Base-by-base conservation (phyloP, 208 protist genomes). In the Crithidia acanthocephali region DNA sequence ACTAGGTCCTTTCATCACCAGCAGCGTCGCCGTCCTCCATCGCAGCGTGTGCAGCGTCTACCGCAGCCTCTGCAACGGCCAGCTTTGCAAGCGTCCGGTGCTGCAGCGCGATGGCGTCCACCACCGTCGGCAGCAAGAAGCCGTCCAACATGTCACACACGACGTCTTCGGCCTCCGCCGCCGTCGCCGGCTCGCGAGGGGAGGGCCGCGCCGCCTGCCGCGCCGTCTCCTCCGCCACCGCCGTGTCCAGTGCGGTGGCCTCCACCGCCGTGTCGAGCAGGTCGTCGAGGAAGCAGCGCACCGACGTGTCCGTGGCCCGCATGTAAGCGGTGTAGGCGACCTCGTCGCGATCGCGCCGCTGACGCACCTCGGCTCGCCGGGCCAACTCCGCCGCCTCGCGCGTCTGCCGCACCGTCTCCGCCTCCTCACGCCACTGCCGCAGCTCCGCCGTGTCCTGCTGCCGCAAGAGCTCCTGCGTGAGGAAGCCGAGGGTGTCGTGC, bases 121-220 rank as follows among this genome's bases (percentile, higher is more conserved):
- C 79, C 5, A 89, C 83, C 13, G 87, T 76, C 9, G 85, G 88
- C 22, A 96, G 74, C 16, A 96, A 57, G 60, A 96, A 93, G 1
- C 55, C 53, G 55, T 96, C 92, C 16, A 96, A 68, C 72, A 96
- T 84, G 69, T 92, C 88, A 72, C 92, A 94, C 32, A 94, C 92
- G 0, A 83, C 15, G 2, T 53, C 55, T 23, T 81, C 63, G 6
- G 61, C 70, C 53, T 81, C 76, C 0, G 50, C 32, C n/a, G 77
- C 68, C 2, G 37, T 74, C 8, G 64, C 20, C 8, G 79, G 74
- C n/a, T 76, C 58, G 8, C 58, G 47, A 0, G 72, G 69, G 6
- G 81, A 52, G 3, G 77, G 64, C 22, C 85, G 67, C 13, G 73
- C 69, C 1, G 81, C 80, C 71, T 89, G 79, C 9, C 88, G 85